A percentile compares a stretch with the other conserved stretches of the same genome.
Evolutionary conservation across 331 rosid species (phyloP).

Genomic region (Rosa hybrid): DNA sequence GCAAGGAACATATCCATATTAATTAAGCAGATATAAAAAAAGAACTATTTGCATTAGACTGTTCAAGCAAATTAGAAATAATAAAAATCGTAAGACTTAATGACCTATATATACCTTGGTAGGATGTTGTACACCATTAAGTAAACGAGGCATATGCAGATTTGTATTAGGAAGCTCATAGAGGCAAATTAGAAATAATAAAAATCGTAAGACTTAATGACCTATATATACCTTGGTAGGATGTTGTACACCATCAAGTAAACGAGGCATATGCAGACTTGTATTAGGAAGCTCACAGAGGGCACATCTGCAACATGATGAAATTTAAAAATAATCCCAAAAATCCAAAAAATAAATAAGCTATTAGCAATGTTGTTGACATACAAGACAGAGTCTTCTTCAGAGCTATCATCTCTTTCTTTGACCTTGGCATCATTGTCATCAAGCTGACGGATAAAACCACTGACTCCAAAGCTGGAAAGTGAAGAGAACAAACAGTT

Average conservation of each 20-base stretch:
- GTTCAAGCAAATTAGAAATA: too few species aligned
- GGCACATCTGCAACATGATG: constrained; percentile 34
- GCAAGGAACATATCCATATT: not conserved
- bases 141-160: constrained; percentile 25
- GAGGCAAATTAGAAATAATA: too few species aligned
- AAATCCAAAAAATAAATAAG: not conserved
- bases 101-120: constrained; percentile 29
- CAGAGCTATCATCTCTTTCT: not conserved
- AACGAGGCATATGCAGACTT: constrained; percentile 18
- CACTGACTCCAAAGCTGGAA: constrained; percentile 41
- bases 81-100: too few species aligned
- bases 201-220: not conserved
- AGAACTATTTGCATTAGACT: not conserved
- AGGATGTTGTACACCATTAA: constrained; percentile 29
- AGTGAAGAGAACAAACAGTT: not conserved
- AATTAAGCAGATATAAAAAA: not conserved
- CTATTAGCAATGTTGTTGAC: not conserved
- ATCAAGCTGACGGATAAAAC: constrained; percentile 20
- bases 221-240: constrained; percentile 36
- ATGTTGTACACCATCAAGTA: constrained; percentile 24
- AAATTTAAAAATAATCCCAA: not conserved
- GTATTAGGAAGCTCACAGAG: constrained; percentile 25
- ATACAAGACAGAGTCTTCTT: constrained; percentile 38
- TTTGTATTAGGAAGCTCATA: constrained; percentile 26
- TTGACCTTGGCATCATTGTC: not conserved